These are phyloP conservation scores for Cercis canadensis DNA, from an alignment of 306 rosid species.

Conservation along the genomic window DNA sequence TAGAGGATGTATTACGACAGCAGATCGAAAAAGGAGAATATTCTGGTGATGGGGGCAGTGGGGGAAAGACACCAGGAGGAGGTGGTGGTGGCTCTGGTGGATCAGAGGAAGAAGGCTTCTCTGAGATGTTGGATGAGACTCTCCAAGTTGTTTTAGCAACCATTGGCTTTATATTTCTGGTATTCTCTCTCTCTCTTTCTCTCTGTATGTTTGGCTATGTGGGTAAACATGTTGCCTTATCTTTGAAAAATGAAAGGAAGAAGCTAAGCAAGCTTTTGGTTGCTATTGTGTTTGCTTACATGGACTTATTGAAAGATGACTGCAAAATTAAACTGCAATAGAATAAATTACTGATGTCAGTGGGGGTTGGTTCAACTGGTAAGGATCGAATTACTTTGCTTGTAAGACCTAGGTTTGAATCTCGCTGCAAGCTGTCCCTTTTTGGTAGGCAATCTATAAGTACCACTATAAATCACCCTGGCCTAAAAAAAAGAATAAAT, in stretches of 20 bases:
- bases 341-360: conserved; percentile 23
- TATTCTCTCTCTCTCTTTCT: conserved; percentile 39
- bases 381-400: too few species aligned
- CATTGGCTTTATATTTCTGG: conserved; percentile 71
- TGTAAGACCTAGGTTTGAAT: too few species aligned
- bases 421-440: too few species aligned
- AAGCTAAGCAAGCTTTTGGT: background rate
- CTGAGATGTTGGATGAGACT: conserved; percentile 66
- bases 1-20: conserved; percentile 64
- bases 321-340: conserved; percentile 12
- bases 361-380: too few species aligned
- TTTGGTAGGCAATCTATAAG: too few species aligned
- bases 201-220: background rate
- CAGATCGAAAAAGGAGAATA: conserved; percentile 66
- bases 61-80: conserved; percentile 48
- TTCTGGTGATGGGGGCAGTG: conserved; percentile 51
- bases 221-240: background rate
- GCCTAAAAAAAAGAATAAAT: too few species aligned
- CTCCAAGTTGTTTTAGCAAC: conserved; percentile 77
- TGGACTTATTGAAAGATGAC: background rate
- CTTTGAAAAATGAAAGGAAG: conserved; percentile 19
- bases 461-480: too few species aligned
- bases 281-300: too few species aligned
- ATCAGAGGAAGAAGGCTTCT: conserved; percentile 59
- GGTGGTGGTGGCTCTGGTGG: conserved; percentile 57